Evolutionary conservation across 176 grass and related monocot genomes (phyloP).

Genomic region (Zea mays): Zm-B73-REFERENCE-NAM-5.0 NC_050098.1:219992001-219992500

Average conservation of each 20-base stretch:
- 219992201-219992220: conserved; percentile 40
- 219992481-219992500: background rate
- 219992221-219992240: conserved; percentile 20
- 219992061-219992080: conserved; percentile 67
- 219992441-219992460: conserved; percentile 50
- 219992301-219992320: background rate
- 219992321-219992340: background rate
- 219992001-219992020: conserved; percentile 64
- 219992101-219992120: conserved; percentile 76
- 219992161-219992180: conserved; percentile 14
- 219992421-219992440: conserved; percentile 30
- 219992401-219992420: background rate
- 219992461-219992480: background rate
- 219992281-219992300: background rate
- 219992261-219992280: background rate
- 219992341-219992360: background rate
- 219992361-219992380: background rate
- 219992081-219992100: conserved; percentile 54
- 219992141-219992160: conserved; percentile 15
- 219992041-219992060: conserved; percentile 79
- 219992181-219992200: background rate
- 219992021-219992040: conserved; percentile 72
- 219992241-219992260: conserved; percentile 16
- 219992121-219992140: conserved; percentile 53
- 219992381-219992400: background rate